Base-by-base conservation (phyloP, 805 yeast genomes). In the Cephaloascus albidus region DNA sequence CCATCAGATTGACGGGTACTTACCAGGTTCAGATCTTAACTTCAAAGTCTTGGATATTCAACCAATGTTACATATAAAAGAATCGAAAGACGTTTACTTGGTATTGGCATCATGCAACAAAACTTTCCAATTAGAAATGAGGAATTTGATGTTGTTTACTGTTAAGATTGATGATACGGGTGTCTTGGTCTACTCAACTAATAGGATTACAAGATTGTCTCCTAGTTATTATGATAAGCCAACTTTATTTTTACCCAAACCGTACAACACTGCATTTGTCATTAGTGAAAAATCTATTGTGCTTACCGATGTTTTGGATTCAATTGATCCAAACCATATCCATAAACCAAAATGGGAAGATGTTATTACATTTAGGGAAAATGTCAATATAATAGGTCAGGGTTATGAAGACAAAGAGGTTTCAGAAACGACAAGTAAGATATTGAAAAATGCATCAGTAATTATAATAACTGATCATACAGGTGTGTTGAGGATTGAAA, bases 281-380 rank as follows among this genome's bases (percentile, higher is more conserved):
- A 64, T 78, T 2, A 66, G 80, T 33, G 72, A 70, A 10, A 70
- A 76, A 38, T 74, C 86, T 0, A 66, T 87, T 10, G 76, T 85
- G 2, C 50, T 89, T 39, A 69, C 84, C 1, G 94, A 85, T 47
- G 62, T 81, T 8, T 64, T 74, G 36, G 49, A 58, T 18, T 51
- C 63, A 3, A 55, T 63, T 43, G 55, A 53, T 37, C 68, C 75
- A 3, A 39, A 42, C 4, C 34, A 42, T 26, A 6, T 46, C 60
- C 59, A 38, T 54, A 63, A 20, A 12, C 23, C 16, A 42, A 71
- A 80, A 48, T 89, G 96, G 96, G 95, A 88, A 56, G 97, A 90
- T 54, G 63, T 76, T 10, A 65, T 89, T 10, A 60, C 69, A 4
- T 72, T 89, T 45, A 76, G 75, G 43, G 43, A 66, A 1, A 65